Conservation (phyloP, 2,329 filamentous ascomycete species). For the Microcera coccophila region DNA sequence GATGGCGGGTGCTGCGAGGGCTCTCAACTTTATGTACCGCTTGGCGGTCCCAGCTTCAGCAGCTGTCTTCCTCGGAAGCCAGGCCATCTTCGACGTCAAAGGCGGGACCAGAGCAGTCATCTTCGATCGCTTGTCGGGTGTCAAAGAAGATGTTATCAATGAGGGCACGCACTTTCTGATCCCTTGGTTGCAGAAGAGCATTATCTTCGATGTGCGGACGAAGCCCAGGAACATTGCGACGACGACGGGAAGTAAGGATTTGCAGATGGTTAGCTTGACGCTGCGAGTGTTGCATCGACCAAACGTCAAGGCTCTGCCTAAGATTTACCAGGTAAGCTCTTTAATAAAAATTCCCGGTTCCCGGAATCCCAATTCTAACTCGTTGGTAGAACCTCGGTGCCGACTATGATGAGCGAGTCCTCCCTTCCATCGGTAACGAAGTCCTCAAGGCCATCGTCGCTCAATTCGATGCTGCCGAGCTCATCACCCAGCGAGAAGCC, state of each 20-base stretch:
- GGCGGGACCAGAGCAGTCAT: constrained; percentile 94
- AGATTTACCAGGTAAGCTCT: constrained; percentile 88
- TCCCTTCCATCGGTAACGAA: constrained; percentile 98
- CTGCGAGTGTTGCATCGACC: constrained; percentile 92
- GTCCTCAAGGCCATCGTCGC: constrained; percentile 98
- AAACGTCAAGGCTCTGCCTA: constrained; percentile 86
- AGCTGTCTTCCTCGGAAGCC: constrained; percentile 63
- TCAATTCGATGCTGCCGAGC: constrained; percentile 96
- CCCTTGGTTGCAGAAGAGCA: constrained; percentile 90
- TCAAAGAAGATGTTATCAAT: constrained; percentile 87
- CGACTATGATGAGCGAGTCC: constrained; percentile 97
- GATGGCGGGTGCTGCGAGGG: constrained; percentile 55
- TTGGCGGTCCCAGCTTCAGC: constrained; percentile 70
- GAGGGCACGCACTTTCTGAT: constrained; percentile 97
- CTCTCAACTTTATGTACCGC: constrained; percentile 60
- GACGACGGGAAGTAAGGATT: constrained; percentile 95
- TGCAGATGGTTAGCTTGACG: constrained; percentile 99
- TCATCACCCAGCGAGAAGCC: constrained; percentile 97
- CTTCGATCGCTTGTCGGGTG: constrained; percentile 89
- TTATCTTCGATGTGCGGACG: constrained; percentile 95
- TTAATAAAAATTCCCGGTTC: neutral
- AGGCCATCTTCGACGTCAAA: constrained; percentile 94
- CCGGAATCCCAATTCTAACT: constrained; percentile 10
- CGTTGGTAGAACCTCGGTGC: constrained; percentile 76
- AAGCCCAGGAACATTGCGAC: constrained; percentile 97